Percentiles rank a stretch among this genome's conserved stretches.
Conservation (phyloP, 257 asterid species). For the Eustoma russellianum region DNA sequence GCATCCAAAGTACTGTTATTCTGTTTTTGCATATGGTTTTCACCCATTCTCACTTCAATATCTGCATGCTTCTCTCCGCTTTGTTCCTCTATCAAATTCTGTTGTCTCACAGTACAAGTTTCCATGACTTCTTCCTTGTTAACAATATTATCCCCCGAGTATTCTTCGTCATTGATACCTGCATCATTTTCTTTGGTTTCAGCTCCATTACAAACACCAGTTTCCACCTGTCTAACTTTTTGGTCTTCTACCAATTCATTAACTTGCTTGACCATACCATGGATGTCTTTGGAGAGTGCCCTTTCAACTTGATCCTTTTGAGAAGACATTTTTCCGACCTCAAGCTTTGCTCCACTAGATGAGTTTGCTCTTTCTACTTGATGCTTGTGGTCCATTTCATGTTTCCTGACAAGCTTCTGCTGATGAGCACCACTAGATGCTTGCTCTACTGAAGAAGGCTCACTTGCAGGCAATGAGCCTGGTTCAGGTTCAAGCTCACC, state of each 20-base stretch:
- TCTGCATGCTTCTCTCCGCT: constrained; percentile 27
- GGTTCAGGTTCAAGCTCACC: constrained; percentile 97
- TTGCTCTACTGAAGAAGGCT: constrained; percentile 34
- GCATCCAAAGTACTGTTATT: constrained; percentile 26
- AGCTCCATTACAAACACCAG: constrained; percentile 24
- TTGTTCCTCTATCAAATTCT: constrained; percentile 29
- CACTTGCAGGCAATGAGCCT: constrained; percentile 29
- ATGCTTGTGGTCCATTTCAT: constrained; percentile 17
- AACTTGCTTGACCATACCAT: constrained; percentile 19
- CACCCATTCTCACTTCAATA: constrained; percentile 34
- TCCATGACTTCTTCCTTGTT: constrained; percentile 33
- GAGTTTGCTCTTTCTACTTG: constrained; percentile 18
- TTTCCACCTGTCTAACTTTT: constrained; percentile 20
- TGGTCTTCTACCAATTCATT: constrained; percentile 28
- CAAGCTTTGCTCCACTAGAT: constrained; percentile 25
- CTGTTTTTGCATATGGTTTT: constrained; percentile 15
- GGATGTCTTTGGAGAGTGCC: constrained; percentile 26
- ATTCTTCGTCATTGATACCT: constrained; percentile 21
- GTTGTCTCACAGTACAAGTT: constrained; percentile 31
- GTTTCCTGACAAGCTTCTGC: constrained; percentile 25
- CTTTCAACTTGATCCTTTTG: constrained; percentile 32
- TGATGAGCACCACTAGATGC: constrained; percentile 25
- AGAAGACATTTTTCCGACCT: constrained; percentile 19
- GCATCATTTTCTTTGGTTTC: constrained; percentile 27
- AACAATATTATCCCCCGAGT: constrained; percentile 23